Percentiles rank a stretch among this genome's conserved stretches.
Conservation (phyloP, 2,329 filamentous ascomycete genomes). For the Sclerotinia sclerotiorum region DNA sequence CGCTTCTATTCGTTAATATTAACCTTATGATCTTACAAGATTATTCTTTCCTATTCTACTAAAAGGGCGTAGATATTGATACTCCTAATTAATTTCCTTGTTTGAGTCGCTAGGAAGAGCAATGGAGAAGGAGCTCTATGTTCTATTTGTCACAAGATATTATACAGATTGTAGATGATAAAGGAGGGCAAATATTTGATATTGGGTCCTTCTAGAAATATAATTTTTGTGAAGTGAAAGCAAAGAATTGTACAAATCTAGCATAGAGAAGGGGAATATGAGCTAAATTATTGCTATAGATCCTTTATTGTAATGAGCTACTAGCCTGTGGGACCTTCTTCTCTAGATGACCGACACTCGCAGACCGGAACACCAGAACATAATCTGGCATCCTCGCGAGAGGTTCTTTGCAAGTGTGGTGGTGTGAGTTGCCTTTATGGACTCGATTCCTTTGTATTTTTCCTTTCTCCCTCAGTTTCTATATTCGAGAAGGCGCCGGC, state of each 20-base stretch:
- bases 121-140: too few species aligned
- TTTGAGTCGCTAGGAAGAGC: too few species aligned
- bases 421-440: neutral
- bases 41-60: too few species aligned
- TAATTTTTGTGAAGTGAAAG: neutral
- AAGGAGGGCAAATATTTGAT: too few species aligned
- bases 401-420: neutral
- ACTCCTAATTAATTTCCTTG: too few species aligned
- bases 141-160: too few species aligned
- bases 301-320: neutral
- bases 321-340: neutral
- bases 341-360: neutral
- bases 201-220: neutral
- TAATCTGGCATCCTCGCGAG: neutral
- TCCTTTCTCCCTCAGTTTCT: neutral
- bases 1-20: too few species aligned
- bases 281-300: neutral
- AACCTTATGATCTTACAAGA: too few species aligned
- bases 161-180: too few species aligned
- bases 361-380: neutral
- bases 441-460: neutral
- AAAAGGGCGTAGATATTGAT: too few species aligned
- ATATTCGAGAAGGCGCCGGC: neutral
- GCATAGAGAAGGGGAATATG: neutral
- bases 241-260: neutral